A percentile compares a stretch with the other conserved stretches of the same genome.
phyloP scores from a whole-genome alignment of 192 early-diverging fungal genomes.

The Umbelopsis isabellina region DNA sequence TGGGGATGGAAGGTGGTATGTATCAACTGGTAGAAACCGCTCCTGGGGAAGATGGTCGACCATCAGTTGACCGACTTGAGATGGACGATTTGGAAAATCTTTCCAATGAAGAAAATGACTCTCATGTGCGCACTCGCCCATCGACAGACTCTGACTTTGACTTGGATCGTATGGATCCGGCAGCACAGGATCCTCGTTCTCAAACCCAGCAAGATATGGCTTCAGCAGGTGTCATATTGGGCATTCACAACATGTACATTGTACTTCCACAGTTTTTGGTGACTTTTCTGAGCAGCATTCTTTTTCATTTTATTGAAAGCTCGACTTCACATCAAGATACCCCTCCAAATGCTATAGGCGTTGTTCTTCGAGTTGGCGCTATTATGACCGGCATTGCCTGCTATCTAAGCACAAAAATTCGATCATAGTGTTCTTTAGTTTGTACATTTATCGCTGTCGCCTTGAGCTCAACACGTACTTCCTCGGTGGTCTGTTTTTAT shows the following conservation, averaged over 20 bases:
- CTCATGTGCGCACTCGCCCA: neutral
- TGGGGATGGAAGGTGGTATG: slow-evolving; percentile 25
- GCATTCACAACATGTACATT: slow-evolving; percentile 95
- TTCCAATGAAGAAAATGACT: neutral
- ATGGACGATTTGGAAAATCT: neutral
- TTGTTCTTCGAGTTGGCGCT: slow-evolving; percentile 58
- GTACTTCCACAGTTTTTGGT: slow-evolving; percentile 92
- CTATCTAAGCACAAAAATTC: slow-evolving; percentile 17
- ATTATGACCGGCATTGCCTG: slow-evolving; percentile 59
- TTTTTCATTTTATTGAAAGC: slow-evolving; percentile 79
- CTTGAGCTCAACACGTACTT: too few relatives aligned
- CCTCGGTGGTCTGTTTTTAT: too few relatives aligned
- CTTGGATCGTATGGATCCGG: neutral
- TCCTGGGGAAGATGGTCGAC: neutral
- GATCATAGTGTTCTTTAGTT: neutral
- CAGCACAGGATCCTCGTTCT: neutral
- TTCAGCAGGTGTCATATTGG: slow-evolving; percentile 79
- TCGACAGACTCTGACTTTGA: slow-evolving; percentile 8
- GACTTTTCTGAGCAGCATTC: slow-evolving; percentile 77
- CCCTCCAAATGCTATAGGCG: slow-evolving; percentile 52
- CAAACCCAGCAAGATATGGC: slow-evolving; percentile 16
- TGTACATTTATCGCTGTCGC: neutral
- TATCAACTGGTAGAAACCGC: slow-evolving; percentile 30
- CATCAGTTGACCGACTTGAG: neutral
- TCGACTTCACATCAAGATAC: slow-evolving; percentile 17